A percentile compares a stretch with the other conserved stretches of the same genome.
Evolutionary conservation across 1,139 yeast species (phyloP).

Genomic region (Candida sanyaensis): DNA sequence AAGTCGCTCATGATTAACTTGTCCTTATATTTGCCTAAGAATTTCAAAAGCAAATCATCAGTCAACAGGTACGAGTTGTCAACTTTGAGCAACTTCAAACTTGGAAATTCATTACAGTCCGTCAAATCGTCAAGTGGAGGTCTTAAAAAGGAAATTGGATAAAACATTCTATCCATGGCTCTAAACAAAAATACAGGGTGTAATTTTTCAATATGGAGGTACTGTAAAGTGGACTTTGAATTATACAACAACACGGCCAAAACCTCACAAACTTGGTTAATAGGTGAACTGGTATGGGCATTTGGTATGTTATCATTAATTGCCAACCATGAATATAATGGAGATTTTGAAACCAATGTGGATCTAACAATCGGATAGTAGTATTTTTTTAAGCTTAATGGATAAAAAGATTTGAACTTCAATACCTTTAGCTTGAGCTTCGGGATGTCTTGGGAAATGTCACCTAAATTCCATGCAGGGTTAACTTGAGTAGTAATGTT

Average conservation of each 20-base stretch:
- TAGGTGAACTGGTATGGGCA: constrained; percentile 7
- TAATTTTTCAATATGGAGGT: constrained; percentile 4
- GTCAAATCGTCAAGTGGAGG: neutral
- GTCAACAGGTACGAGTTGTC: constrained; percentile 10
- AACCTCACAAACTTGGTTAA: constrained; percentile 2
- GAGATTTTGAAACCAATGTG: neutral
- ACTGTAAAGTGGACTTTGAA: constrained; percentile 1
- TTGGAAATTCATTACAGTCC: constrained; percentile 6
- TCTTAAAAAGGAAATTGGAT: neutral
- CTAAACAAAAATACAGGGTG: constrained; percentile 8
- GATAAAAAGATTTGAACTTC: constrained; percentile 4
- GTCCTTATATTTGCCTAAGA: constrained; percentile 4
- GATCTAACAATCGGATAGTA: constrained; percentile 1
- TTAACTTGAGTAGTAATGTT: constrained; percentile 3
- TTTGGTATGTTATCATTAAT: constrained; percentile 6
- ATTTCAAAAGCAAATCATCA: constrained; percentile 3
- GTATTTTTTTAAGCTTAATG: constrained; percentile 7
- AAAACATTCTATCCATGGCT: constrained; percentile 3
- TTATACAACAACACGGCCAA: constrained; percentile 1
- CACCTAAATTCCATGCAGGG: neutral
- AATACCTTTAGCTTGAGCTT: constrained; percentile 2
- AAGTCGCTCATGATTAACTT: constrained; percentile 1
- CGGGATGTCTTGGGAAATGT: constrained; percentile 1
- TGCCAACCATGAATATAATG: constrained; percentile 7
- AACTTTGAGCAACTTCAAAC: constrained; percentile 2